Conservation (phyloP, 768 basidiomycete genomes). For the Lactarius sp. region DNA sequence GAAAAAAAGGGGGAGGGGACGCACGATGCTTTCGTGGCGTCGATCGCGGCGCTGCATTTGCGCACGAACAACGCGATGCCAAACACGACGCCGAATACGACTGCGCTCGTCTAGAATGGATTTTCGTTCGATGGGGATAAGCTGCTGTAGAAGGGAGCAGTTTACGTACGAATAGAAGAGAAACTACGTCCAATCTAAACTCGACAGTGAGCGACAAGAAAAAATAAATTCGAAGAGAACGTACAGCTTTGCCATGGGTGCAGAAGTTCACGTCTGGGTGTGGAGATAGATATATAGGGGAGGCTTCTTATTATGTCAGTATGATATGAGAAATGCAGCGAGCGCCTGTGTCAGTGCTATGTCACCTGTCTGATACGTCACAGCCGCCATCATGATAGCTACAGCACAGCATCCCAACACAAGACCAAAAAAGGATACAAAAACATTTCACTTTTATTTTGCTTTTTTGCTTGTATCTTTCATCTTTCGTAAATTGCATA, state of each 20-base stretch:
- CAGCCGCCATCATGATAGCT: neutral
- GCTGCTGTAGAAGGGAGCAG: neutral
- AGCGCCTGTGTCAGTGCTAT: no score
- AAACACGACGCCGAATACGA: neutral
- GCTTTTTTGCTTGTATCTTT: neutral
- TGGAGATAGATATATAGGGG: neutral
- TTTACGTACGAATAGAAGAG: conserved; percentile 8
- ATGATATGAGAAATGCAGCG: no score
- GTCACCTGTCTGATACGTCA: neutral
- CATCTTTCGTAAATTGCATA: conserved; percentile 8
- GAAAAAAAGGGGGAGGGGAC: neutral
- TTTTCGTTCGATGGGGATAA: neutral
- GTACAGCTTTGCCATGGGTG: conserved; percentile 1
- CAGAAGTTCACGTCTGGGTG: neutral
- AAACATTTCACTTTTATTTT: neutral
- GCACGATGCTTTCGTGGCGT: conserved; percentile 12
- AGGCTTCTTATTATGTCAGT: neutral
- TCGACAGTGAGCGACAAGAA: neutral
- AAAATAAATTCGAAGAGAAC: neutral
- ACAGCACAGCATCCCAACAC: no score
- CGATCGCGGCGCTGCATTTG: conserved; percentile 2
- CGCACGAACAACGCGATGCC: neutral
- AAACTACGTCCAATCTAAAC: neutral
- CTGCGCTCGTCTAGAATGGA: neutral
- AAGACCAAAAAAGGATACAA: neutral